Percentiles rank a stretch among this genome's conserved stretches.
These are phyloP conservation scores for Bryopsis sp. DNA, from an alignment of 139 green algal species.

Conservation along the genomic window DNA sequence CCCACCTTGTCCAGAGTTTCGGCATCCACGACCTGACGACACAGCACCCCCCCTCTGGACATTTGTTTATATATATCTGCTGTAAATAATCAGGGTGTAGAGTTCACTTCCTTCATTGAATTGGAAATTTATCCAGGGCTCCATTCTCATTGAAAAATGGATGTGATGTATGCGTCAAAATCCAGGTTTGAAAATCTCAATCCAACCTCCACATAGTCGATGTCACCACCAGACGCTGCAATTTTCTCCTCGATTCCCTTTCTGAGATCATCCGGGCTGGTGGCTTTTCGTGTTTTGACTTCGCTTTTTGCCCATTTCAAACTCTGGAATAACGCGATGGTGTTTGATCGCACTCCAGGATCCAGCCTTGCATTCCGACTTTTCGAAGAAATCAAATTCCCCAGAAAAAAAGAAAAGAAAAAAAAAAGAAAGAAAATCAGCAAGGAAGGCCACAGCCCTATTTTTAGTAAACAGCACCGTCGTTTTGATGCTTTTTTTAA, in stretches of 20 bases:
- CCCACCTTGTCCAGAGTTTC: background rate
- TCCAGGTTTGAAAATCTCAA: too few relatives aligned
- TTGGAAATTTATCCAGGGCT: too few relatives aligned
- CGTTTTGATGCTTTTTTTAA: too few relatives aligned
- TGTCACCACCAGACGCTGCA: background rate
- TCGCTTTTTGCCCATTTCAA: slow-evolving; percentile 1
- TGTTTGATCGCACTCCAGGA: background rate
- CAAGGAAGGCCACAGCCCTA: too few relatives aligned
- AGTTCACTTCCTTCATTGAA: too few relatives aligned
- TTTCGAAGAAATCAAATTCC: too few relatives aligned
- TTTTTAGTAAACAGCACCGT: too few relatives aligned
- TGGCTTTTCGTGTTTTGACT: background rate
- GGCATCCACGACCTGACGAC: slow-evolving; percentile 5
- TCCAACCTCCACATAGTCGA: slow-evolving; percentile 10
- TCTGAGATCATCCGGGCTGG: background rate
- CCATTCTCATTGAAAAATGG: too few relatives aligned
- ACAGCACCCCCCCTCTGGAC: too few relatives aligned
- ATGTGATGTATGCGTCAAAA: too few relatives aligned
- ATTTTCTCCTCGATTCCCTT: background rate
- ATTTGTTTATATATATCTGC: too few relatives aligned
- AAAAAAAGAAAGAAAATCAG: background rate
- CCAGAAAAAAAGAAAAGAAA: background rate
- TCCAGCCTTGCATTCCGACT: slow-evolving; percentile 9
- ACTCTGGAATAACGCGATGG: background rate
- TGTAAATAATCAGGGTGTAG: too few relatives aligned